Evolutionary conservation across 371 early-diverging fungal species (phyloP).

Genomic region (Mortierella sp.): DNA sequence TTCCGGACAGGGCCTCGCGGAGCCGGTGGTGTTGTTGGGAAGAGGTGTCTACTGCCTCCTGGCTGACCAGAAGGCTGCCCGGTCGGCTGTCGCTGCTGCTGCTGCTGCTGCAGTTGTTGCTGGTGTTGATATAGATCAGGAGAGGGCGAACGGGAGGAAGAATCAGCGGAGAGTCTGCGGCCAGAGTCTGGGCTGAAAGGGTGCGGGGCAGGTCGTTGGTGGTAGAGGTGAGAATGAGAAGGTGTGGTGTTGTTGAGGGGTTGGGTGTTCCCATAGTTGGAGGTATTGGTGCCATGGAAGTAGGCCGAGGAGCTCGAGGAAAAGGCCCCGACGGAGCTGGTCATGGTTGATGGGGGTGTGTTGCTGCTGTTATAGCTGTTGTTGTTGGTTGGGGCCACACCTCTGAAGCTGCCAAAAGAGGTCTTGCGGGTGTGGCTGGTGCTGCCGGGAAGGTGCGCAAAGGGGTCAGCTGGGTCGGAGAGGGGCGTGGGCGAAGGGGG

Average conservation of each 20-base stretch:
- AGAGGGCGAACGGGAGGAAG: conserved; percentile 45
- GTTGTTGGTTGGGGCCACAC: not conserved
- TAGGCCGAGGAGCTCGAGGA: conserved; percentile 16
- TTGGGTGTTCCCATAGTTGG: conserved; percentile 12
- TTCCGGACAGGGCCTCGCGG: conserved; percentile 15
- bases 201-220: conserved; percentile 26
- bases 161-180: conserved; percentile 38
- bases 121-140: conserved; percentile 24
- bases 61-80: not conserved
- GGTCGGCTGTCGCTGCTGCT: conserved; percentile 10
- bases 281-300: conserved; percentile 5
- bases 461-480: conserved; percentile 16
- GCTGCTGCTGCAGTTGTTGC: not conserved
- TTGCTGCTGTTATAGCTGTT: not conserved
- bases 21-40: conserved; percentile 25
- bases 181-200: conserved; percentile 41
- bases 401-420: conserved; percentile 27
- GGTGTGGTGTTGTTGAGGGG: conserved; percentile 12
- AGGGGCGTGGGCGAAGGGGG: conserved; percentile 44
- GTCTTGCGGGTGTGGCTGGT: conserved; percentile 44
- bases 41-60: conserved; percentile 19
- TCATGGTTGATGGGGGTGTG: conserved; percentile 1
- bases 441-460: not conserved
- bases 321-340: conserved; percentile 4
- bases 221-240: conserved; percentile 13